These are phyloP conservation scores for Phylloporus arenicola DNA, from an alignment of 768 basidiomycete species.

Conservation along the genomic window DNA sequence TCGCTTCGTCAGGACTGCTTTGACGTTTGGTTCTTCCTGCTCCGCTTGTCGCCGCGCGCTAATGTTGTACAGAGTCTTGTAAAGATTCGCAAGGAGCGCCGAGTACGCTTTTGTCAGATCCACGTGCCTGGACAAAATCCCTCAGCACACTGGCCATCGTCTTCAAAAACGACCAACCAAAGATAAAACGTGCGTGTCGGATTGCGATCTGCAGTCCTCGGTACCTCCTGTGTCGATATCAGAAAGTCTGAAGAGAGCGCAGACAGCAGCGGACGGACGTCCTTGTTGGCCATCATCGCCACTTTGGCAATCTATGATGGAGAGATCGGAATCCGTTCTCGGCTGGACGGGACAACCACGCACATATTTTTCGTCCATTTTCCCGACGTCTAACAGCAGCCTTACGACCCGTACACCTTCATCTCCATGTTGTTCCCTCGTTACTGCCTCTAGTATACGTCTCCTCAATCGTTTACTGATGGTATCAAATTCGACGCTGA, in stretches of 20 bases:
- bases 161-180: constrained; percentile 49
- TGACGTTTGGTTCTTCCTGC: constrained; percentile 56
- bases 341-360: constrained; percentile 11
- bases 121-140: constrained; percentile 60
- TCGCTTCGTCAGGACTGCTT: constrained; percentile 73
- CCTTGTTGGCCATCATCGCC: constrained; percentile 88
- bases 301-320: constrained; percentile 79
- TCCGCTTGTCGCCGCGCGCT: constrained; percentile 69
- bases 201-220: constrained; percentile 85
- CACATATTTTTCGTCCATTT: constrained; percentile 94
- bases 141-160: background rate
- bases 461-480: constrained; percentile 62
- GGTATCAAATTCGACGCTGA: constrained; percentile 76
- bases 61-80: constrained; percentile 90
- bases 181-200: constrained; percentile 87
- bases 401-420: constrained; percentile 80
- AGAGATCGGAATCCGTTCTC: background rate
- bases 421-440: constrained; percentile 77
- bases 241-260: constrained; percentile 75
- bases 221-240: constrained; percentile 89
- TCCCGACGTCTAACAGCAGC: constrained; percentile 73
- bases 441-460: constrained; percentile 69
- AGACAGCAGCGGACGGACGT: constrained; percentile 75
- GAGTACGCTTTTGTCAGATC: constrained; percentile 81
- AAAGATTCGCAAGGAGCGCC: constrained; percentile 67